Evolutionary conservation across 176 grass and related monocot genomes (phyloP).

Genomic region (Cocos nucifera): DNA sequence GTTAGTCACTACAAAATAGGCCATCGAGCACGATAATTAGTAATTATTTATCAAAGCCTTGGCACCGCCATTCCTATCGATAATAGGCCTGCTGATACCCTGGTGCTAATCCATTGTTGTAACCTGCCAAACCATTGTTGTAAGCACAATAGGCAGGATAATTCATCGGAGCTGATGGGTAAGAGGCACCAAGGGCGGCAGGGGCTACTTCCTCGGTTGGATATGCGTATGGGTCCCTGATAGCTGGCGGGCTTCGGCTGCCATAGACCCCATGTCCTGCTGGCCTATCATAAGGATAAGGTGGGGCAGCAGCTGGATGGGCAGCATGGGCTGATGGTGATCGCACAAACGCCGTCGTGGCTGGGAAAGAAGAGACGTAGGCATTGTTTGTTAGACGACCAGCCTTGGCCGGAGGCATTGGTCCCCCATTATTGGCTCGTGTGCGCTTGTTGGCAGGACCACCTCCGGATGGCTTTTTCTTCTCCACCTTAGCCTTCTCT

Average conservation of each 20-base stretch:
- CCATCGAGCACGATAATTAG: conserved; percentile 45
- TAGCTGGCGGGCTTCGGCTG: conserved; percentile 47
- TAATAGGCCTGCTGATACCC: conserved; percentile 79
- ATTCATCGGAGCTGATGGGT: conserved; percentile 54
- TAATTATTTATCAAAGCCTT: conserved; percentile 20
- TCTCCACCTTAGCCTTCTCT: conserved; percentile 75
- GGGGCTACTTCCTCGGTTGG: conserved; percentile 41
- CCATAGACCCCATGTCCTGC: conserved; percentile 47
- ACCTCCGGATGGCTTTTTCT: conserved; percentile 48
- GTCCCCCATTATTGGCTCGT: conserved; percentile 55
- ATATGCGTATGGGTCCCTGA: conserved; percentile 72
- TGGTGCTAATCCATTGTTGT: conserved; percentile 43
- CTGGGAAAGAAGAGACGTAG: conserved; percentile 46
- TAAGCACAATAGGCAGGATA: conserved; percentile 57
- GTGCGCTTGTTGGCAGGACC: conserved; percentile 73
- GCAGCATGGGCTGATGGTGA: conserved; percentile 54
- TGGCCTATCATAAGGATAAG: conserved; percentile 45
- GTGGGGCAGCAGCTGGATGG: conserved; percentile 26
- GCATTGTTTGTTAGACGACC: conserved; percentile 65
- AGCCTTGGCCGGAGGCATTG: conserved; percentile 91
- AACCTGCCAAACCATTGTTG: conserved; percentile 41
- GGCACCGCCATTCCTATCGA: conserved; percentile 39
- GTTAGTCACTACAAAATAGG: conserved; percentile 83
- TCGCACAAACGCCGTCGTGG: conserved; percentile 30
- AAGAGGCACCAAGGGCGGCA: conserved; percentile 45